A percentile compares a stretch with the other conserved stretches of the same genome.
Evolutionary conservation across 2,329 filamentous ascomycete species (phyloP).

Genomic region (Colletotrichum caudatum): DNA sequence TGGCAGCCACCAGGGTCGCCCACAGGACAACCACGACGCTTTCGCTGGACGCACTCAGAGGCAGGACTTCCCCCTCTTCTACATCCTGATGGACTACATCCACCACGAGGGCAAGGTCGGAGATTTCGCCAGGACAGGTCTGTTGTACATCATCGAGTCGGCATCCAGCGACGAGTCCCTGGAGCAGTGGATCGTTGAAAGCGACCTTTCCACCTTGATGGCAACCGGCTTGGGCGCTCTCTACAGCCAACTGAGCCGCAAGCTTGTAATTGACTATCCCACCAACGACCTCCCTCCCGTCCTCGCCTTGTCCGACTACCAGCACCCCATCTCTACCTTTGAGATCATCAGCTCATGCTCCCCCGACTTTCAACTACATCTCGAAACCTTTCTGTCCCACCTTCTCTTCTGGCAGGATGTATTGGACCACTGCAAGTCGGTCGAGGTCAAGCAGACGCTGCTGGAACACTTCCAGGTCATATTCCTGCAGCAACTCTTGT

Average conservation of each 20-base stretch:
- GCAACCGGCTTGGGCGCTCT: slow-evolving; percentile 90
- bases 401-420: slow-evolving; percentile 99
- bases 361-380: slow-evolving; percentile 82
- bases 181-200: slow-evolving; percentile 97
- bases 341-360: slow-evolving; percentile 81
- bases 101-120: slow-evolving; percentile 95
- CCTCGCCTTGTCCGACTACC: slow-evolving; percentile 89
- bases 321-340: slow-evolving; percentile 75
- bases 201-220: slow-evolving; percentile 96
- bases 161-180: slow-evolving; percentile 84
- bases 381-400: slow-evolving; percentile 94
- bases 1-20: slow-evolving; percentile 51
- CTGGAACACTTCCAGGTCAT: slow-evolving; percentile 97
- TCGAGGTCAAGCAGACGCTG: slow-evolving; percentile 91
- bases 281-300: slow-evolving; percentile 82
- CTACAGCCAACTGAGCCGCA: slow-evolving; percentile 75
- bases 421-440: slow-evolving; percentile 91
- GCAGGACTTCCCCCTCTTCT: slow-evolving; percentile 95
- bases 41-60: slow-evolving; percentile 89
- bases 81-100: slow-evolving; percentile 95
- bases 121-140: slow-evolving; percentile 93
- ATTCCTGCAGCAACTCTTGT: slow-evolving; percentile 94
- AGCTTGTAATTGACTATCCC: slow-evolving; percentile 85
- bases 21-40: slow-evolving; percentile 74
- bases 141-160: slow-evolving; percentile 96